Evolutionary conservation across 1,284 basidiomycete genomes (phyloP).

Genomic region (Puccinia polysora): DNA sequence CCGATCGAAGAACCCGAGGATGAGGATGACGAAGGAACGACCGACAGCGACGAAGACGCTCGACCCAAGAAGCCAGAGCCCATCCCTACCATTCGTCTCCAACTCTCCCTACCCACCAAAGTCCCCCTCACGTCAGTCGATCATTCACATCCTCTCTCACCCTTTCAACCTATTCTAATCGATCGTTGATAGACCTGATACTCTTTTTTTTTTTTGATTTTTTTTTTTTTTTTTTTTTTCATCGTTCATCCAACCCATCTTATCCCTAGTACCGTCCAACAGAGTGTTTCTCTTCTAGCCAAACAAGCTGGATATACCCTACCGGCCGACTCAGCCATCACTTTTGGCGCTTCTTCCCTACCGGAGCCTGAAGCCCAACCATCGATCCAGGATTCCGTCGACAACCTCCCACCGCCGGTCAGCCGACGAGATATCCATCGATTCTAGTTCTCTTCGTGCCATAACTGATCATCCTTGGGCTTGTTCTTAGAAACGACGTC

Average conservation of each 20-base stretch:
- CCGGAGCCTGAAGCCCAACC: slow-evolving; percentile 28
- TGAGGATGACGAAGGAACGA: slow-evolving; percentile 36
- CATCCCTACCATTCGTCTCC: slow-evolving; percentile 37
- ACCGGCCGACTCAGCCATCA: slow-evolving; percentile 38
- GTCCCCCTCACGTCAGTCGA: slow-evolving; percentile 8
- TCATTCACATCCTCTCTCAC: not conserved
- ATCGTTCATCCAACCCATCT: slow-evolving; percentile 2
- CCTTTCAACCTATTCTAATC: not conserved
- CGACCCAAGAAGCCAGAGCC: slow-evolving; percentile 28
- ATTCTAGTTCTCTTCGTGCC: not conserved
- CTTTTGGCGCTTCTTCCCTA: slow-evolving; percentile 31
- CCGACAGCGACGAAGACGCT: slow-evolving; percentile 15
- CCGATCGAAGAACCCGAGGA: slow-evolving; percentile 33
- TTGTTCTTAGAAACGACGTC: slow-evolving; percentile 37
- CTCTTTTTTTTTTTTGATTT: too few relatives aligned
- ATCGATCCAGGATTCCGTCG: slow-evolving; percentile 59
- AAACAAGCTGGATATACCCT: slow-evolving; percentile 38
- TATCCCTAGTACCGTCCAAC: slow-evolving; percentile 6
- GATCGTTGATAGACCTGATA: not conserved
- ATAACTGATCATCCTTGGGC: not conserved
- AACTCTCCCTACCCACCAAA: slow-evolving; percentile 2
- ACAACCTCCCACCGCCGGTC: slow-evolving; percentile 55
- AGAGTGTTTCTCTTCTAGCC: slow-evolving; percentile 37
- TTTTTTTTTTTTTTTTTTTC: not conserved
- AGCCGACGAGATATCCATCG: not conserved